A percentile compares a stretch with the other conserved stretches of the same genome.
Evolutionary conservation across 192 early-diverging fungal species (phyloP).

Genomic region (Neocallimastix lanati): DNA sequence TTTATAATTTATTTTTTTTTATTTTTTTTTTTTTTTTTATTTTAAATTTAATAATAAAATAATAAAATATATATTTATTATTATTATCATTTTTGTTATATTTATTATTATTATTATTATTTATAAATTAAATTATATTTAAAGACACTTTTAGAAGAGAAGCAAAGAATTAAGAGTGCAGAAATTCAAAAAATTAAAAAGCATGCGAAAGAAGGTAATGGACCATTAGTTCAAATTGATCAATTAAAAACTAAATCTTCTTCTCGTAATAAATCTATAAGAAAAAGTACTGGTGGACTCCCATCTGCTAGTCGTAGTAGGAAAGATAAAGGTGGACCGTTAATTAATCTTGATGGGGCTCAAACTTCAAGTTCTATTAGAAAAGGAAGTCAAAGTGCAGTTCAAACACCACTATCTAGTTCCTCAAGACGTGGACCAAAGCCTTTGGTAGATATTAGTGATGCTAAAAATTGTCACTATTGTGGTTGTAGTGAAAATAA

Average conservation of each 20-base stretch:
- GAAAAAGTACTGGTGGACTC: not conserved
- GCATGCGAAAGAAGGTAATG: not conserved
- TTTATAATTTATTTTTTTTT: too few relatives aligned
- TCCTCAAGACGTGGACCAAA: not conserved
- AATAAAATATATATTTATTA: too few relatives aligned
- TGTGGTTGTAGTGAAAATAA: not conserved
- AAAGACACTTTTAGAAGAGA: not conserved
- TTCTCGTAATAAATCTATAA: not conserved
- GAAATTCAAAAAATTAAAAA: not conserved
- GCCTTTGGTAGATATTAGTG: not conserved
- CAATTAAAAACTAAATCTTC: not conserved
- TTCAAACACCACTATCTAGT: not conserved
- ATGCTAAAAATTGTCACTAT: not conserved
- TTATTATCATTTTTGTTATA: too few relatives aligned
- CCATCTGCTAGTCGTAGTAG: not conserved
- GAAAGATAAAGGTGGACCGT: not conserved
- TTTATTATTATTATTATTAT: too few relatives aligned
- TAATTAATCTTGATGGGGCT: not conserved
- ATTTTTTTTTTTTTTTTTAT: too few relatives aligned
- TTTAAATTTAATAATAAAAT: too few relatives aligned
- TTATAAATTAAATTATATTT: too few relatives aligned
- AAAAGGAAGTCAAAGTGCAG: not conserved
- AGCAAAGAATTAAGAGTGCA: not conserved
- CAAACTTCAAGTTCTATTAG: not conserved
- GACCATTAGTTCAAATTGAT: not conserved